These are phyloP conservation scores for Lunularia cruciata DNA, from an alignment of 225 moss, liverwort and hornwort species.

Conservation along the genomic window DNA sequence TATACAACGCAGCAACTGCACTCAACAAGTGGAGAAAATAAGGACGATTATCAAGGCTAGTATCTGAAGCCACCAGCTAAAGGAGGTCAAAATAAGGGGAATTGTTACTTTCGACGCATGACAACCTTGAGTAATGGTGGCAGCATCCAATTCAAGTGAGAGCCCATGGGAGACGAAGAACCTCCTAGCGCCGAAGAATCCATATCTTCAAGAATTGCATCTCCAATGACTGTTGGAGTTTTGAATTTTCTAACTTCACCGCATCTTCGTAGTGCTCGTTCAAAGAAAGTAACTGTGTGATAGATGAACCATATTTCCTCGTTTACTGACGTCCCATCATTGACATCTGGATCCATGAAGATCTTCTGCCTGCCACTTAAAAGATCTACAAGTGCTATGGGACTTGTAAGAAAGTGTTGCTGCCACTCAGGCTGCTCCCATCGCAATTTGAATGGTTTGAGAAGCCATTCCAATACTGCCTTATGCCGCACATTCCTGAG, in stretches of 20 bases:
- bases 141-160: constrained; percentile 79
- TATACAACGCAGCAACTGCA: constrained; percentile 87
- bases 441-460: constrained; percentile 71
- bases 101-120: not conserved
- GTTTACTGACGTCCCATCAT: constrained; percentile 41
- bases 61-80: not conserved
- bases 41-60: constrained; percentile 1
- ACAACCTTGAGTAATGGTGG: constrained; percentile 79
- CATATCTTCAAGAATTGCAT: constrained; percentile 52
- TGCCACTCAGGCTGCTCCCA: constrained; percentile 92
- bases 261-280: constrained; percentile 85
- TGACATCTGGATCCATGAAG: constrained; percentile 26
- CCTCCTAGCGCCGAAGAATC: constrained; percentile 51
- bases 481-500: constrained; percentile 69
- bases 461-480: constrained; percentile 86
- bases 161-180: constrained; percentile 55
- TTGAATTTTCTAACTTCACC: constrained; percentile 60
- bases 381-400: constrained; percentile 64
- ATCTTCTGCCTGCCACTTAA: constrained; percentile 47
- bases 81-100: not conserved
- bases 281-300: constrained; percentile 89
- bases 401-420: constrained; percentile 65
- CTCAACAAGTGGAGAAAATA: no score
- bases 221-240: constrained; percentile 31
- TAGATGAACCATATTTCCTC: constrained; percentile 95